These are phyloP conservation scores for Pulveroboletus sp. DNA, from an alignment of 768 basidiomycete species.

Conservation along the genomic window DNA sequence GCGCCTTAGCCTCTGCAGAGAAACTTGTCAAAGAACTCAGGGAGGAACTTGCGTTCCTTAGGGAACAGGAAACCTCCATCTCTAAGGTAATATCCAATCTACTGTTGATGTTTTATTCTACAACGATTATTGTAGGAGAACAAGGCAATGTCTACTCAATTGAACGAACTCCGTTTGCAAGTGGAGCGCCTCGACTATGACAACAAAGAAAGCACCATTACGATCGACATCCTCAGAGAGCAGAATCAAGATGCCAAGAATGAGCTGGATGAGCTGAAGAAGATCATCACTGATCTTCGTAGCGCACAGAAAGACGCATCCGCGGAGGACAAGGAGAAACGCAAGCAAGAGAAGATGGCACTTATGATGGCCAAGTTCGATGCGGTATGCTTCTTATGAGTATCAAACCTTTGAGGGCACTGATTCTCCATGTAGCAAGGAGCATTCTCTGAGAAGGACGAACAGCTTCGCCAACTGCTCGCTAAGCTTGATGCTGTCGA, in stretches of 20 bases:
- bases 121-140: conserved; percentile 64
- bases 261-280: conserved; percentile 89
- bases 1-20: conserved; percentile 71
- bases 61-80: conserved; percentile 81
- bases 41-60: conserved; percentile 87
- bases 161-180: conserved; percentile 89
- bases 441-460: conserved; percentile 94
- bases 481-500: conserved; percentile 84
- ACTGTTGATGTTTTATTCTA: conserved; percentile 4
- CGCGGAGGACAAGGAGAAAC: conserved; percentile 96
- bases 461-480: conserved; percentile 82
- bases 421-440: conserved; percentile 58
- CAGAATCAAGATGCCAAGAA: conserved; percentile 83
- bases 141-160: conserved; percentile 88
- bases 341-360: conserved; percentile 99
- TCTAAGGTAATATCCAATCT: conserved; percentile 54
- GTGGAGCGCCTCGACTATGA: conserved; percentile 93
- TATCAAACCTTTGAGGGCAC: neutral
- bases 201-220: conserved; percentile 91
- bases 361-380: conserved; percentile 99
- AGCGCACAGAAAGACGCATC: conserved; percentile 78
- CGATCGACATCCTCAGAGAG: conserved; percentile 92
- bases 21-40: conserved; percentile 85
- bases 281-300: conserved; percentile 75
- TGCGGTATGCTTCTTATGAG: conserved; percentile 53